Conservation (phyloP, 2,329 filamentous ascomycete genomes). For the Pseudopyricularia javanii region DNA sequence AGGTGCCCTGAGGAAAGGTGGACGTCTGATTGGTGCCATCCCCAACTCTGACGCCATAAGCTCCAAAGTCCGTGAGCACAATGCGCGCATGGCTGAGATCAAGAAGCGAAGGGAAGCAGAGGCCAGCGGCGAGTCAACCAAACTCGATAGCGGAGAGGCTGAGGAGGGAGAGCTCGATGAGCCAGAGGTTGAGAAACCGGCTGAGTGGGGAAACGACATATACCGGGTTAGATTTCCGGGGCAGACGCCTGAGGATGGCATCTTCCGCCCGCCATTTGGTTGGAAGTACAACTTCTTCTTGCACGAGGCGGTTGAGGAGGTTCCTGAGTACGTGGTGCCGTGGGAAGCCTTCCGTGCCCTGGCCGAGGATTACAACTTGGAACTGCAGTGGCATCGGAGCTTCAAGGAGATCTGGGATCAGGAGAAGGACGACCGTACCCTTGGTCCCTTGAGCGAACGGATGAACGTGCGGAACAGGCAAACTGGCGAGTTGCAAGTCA, state of each 20-base stretch:
- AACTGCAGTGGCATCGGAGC: constrained; percentile 83
- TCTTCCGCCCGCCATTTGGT: constrained; percentile 88
- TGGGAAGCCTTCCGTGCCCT: constrained; percentile 96
- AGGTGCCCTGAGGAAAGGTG: constrained; percentile 81
- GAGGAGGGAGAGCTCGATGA: constrained; percentile 43
- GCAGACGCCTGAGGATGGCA: constrained; percentile 69
- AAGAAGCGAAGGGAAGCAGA: constrained; percentile 20
- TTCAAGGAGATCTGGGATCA: constrained; percentile 87
- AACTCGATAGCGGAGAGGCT: constrained; percentile 14
- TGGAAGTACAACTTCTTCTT: constrained; percentile 98
- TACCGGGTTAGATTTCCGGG: constrained; percentile 84
- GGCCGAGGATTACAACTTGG: constrained; percentile 92
- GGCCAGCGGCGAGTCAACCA: constrained; percentile 19
- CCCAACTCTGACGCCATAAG: constrained; percentile 93
- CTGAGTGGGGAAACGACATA: constrained; percentile 86
- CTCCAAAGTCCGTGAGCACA: constrained; percentile 63
- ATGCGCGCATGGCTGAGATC: constrained; percentile 32
- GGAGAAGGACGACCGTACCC: constrained; percentile 71
- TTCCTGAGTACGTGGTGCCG: constrained; percentile 94
- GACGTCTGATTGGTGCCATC: constrained; percentile 86
- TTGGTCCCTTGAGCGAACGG: constrained; percentile 81
- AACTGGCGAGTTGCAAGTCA: constrained; percentile 56
- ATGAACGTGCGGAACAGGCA: constrained; percentile 79
- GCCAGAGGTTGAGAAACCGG: constrained; percentile 48
- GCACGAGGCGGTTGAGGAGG: constrained; percentile 88